Evolutionary conservation across 495 filamentous ascomycete genomes (phyloP), one percentile per base, ranked within the genome.

Genomic region (Emericellopsis terricola): DNA sequence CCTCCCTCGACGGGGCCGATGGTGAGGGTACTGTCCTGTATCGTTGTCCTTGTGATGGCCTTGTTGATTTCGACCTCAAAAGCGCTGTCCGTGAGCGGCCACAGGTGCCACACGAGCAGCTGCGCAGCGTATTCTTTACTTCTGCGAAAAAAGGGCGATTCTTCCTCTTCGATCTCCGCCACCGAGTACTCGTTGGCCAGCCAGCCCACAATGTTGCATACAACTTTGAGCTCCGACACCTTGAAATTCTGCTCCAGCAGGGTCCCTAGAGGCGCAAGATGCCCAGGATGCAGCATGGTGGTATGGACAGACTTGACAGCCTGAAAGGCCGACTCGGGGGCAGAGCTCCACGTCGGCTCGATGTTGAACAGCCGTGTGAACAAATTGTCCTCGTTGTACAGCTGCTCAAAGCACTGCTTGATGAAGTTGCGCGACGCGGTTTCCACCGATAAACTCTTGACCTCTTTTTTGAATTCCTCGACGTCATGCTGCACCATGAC

Each of bases 171-270:
- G 28, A 79, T 78, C 29, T 78, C 73, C 15, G 76, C 59, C 44
- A 86, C 64, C 13, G 65, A 43, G 41, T 92, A 92, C 28, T 78
- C 73, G n/a, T 80, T 81, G 42, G 86, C 82, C 8, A 94, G 57
- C 49, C 86, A 65, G 7, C 75, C 76, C 36, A 83, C 76, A 1
- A 94, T 57, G 43, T 82, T 78, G 53, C 83, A 92, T 3, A 87
- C 47, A 2, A 57, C 57, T 28, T 54, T 47, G 28, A 70, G 43
- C 34, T 62, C 59, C 27, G 46, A 49, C 18, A 43, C 36, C 19
- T 59, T 52, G 10, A 70, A 45, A 8, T 53, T 50, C 1, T 57
- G 47, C 37, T 62, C 53, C 4, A 68, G 41, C 15, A 57, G 54
- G 4, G 54, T 53, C 20, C 59, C 55, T 11, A 70, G 48, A 14